phyloP scores from a whole-genome alignment of 2,329 filamentous ascomycete genomes.

The Claviceps sp. region DNA sequence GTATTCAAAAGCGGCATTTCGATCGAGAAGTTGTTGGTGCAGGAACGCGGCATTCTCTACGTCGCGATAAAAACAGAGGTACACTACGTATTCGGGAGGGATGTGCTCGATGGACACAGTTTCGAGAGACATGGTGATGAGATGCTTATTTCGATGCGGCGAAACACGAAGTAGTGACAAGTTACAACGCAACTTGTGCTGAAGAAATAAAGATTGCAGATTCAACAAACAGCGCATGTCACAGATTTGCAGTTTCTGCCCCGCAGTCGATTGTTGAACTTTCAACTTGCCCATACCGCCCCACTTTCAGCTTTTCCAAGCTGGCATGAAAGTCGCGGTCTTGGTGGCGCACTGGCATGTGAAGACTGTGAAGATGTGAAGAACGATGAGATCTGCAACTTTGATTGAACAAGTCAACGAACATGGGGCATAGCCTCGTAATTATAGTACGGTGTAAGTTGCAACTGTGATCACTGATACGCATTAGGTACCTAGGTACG shows the following conservation, averaged over 20 bases:
- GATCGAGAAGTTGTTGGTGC: conserved; percentile 69
- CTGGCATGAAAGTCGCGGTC: background rate
- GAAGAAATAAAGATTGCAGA: background rate
- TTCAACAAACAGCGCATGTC: conserved; percentile 2
- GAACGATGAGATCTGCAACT: background rate
- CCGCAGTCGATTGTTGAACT: background rate
- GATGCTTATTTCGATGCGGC: background rate
- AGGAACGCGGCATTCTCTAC: conserved; percentile 68
- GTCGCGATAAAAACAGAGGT: conserved; percentile 62
- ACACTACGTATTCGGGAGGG: conserved; percentile 50
- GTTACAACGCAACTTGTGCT: background rate
- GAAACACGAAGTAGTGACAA: background rate
- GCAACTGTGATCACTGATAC: too few relatives aligned
- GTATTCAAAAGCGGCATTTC: conserved; percentile 81
- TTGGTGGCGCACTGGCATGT: background rate
- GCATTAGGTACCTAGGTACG: too few relatives aligned
- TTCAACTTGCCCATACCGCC: background rate
- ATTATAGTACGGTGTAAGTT: too few relatives aligned
- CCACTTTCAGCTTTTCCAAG: background rate
- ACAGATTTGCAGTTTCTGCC: conserved; percentile 2
- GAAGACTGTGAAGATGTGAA: background rate
- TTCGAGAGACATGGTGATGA: conserved; percentile 32
- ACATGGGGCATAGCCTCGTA: too few relatives aligned
- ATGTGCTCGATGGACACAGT: conserved; percentile 64
- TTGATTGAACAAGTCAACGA: too few relatives aligned